Base-by-base conservation (phyloP, 164 flowering plant species). In the Nelumbo lutea region DNA sequence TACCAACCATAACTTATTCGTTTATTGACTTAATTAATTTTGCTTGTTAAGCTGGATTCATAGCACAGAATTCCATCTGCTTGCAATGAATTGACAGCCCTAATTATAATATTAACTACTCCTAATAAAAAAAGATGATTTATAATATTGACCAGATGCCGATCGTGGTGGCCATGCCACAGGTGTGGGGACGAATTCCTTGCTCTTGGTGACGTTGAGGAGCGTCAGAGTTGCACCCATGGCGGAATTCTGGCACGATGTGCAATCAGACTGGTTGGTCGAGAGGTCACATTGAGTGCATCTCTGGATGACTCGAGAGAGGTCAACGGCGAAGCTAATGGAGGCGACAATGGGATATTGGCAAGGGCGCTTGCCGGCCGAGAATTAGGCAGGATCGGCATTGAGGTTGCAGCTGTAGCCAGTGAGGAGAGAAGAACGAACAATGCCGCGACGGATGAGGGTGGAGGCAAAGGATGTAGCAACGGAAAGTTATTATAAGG, bases 131-230 rank as follows among this genome's bases (percentile, higher is more conserved):
- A 27, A 27, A 27, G 27, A 27, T 27, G 27, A 27, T 27, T 27
- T 27, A 46, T 46, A 9, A 42, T 3, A 47, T n/a, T 0, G 68
- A 40, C 74, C 74, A 71, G 64, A 71, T 71, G 38, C 74, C 74
- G 50, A 71, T 65, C 42, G 74, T 71, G 10, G 74, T 38, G 42
- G 74, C 69, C 74, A 71, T 71, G 41, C 74, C 74, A 56, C 74
- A 71, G 9, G 27, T 27, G 27, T 27, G 27, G 69, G 69, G 10
- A 71, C 74, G 44, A 71, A 71, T 48, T 71, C 74, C 47, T 65
- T 71, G 74, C 74, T 71, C 10, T 50, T 47, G 44, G 74, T 71
- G 64, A 42, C n/a, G 1, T 65, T 42, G n/a, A 71, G 59, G 48
- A 71, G 65, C 13, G 43, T 4, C 4, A 71, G 43, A 6, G 74